These are phyloP conservation scores for Erysimum cheiranthoides DNA, from an alignment of 345 rosid species.

Conservation along the genomic window DNA sequence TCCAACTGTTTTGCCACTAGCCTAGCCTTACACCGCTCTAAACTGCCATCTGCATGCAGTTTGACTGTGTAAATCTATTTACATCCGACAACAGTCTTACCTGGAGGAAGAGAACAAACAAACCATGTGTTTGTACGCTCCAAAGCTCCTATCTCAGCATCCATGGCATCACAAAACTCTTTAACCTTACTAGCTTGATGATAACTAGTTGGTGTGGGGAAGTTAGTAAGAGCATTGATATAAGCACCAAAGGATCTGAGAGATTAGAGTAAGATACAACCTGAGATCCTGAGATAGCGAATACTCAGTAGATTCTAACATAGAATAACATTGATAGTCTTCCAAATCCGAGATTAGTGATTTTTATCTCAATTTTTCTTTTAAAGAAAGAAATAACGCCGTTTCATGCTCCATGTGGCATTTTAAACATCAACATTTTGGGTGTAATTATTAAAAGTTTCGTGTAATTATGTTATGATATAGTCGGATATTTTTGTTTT, in stretches of 20 bases:
- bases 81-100: fast-evolving
- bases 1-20: no score
- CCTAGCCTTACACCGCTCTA: neutral
- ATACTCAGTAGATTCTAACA: neutral
- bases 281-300: neutral
- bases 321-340: neutral
- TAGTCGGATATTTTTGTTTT: no score
- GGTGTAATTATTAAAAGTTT: no score
- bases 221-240: neutral
- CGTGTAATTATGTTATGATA: no score
- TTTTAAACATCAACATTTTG: no score
- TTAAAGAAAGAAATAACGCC: no score
- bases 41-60: neutral
- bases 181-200: neutral
- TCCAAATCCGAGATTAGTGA: no score
- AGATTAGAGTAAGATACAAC: neutral
- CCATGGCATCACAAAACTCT: neutral
- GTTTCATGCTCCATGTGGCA: no score
- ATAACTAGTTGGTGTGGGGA: neutral
- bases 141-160: neutral
- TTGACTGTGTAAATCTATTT: neutral
- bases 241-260: neutral
- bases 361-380: no score
- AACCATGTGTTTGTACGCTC: neutral
- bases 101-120: neutral